Evolutionary conservation across 176 grass and related monocot genomes (phyloP).

Genomic region (Guadua angustifolia): DNA sequence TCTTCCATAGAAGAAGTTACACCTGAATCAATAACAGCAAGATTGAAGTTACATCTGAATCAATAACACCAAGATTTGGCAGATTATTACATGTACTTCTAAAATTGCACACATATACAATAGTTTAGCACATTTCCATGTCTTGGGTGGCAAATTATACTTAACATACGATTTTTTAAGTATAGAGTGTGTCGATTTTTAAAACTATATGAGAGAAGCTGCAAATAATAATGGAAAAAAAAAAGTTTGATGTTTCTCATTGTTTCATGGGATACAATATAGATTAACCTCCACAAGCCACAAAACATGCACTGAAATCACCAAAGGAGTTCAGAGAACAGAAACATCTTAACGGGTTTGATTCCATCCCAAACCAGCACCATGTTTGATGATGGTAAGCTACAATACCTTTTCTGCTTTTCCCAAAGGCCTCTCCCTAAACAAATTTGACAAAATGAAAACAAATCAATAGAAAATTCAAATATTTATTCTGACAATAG

Average conservation of each 20-base stretch:
- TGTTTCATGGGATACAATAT: not conserved
- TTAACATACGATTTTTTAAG: not conserved
- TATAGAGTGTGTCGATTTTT: not conserved
- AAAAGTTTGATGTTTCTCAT: not conserved
- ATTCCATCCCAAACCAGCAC: slow-evolving; percentile 83
- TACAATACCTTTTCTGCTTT: slow-evolving; percentile 74
- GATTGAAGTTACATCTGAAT: slow-evolving; percentile 37
- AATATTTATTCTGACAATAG: slow-evolving; percentile 14
- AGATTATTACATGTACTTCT: not conserved
- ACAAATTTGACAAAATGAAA: slow-evolving; percentile 28
- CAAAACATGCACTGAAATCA: slow-evolving; percentile 2
- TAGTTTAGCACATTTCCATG: not conserved
- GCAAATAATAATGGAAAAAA: not conserved
- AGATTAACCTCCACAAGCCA: slow-evolving; percentile 43
- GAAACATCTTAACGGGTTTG: slow-evolving; percentile 35
- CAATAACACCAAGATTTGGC: slow-evolving; percentile 11
- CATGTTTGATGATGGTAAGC: slow-evolving; percentile 63
- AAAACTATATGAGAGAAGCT: not conserved
- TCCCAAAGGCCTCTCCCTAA: slow-evolving; percentile 76
- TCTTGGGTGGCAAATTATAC: not conserved
- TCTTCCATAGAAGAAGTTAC: slow-evolving; percentile 25
- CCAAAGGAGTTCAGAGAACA: slow-evolving; percentile 24
- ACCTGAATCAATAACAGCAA: slow-evolving; percentile 36
- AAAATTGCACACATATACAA: not conserved
- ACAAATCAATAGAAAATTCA: slow-evolving; percentile 16